These are phyloP conservation scores for Cavenderia fasciculata DNA, from an alignment of 78 protist species.

Conservation along the genomic window DNA sequence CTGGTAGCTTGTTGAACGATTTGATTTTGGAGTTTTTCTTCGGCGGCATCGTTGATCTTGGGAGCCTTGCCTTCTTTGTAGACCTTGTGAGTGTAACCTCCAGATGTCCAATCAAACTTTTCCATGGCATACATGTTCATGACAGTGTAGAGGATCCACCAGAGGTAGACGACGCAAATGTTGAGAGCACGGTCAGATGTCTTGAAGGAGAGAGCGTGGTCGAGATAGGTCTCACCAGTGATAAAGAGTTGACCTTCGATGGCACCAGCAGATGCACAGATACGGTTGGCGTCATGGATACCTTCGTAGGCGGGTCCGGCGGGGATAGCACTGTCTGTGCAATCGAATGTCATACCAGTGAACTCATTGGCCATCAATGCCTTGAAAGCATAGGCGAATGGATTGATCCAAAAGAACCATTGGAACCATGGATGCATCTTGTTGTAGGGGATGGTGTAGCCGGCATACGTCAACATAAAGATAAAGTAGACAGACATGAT, in stretches of 20 bases:
- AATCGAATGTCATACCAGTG: background rate
- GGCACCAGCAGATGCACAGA: constrained; percentile 42
- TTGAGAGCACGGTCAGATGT: background rate
- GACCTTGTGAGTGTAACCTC: constrained; percentile 79
- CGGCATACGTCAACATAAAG: constrained; percentile 59
- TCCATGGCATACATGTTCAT: constrained; percentile 57
- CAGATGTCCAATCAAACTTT: constrained; percentile 54
- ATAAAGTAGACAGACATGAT: constrained; percentile 7
- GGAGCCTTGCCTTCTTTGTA: constrained; percentile 76
- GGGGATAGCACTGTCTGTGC: constrained; percentile 23
- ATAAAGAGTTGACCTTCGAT: background rate
- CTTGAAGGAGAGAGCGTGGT: background rate
- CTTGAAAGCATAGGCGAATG: constrained; percentile 43
- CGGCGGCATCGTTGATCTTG: constrained; percentile 55
- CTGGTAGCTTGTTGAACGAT: constrained; percentile 62
- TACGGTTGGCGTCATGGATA: background rate
- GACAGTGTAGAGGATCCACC: constrained; percentile 29
- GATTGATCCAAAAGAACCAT: constrained; percentile 55
- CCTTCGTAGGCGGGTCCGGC: background rate
- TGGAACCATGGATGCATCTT: constrained; percentile 79
- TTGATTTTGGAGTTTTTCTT: constrained; percentile 24
- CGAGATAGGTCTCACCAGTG: constrained; percentile 11
- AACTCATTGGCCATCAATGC: constrained; percentile 58
- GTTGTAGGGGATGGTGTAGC: constrained; percentile 30
- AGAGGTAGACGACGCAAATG: constrained; percentile 2